Percentiles rank a stretch among this genome's conserved stretches.
Conservation (phyloP, 495 filamentous ascomycete genomes). For the Tuber umbilicatum region DNA sequence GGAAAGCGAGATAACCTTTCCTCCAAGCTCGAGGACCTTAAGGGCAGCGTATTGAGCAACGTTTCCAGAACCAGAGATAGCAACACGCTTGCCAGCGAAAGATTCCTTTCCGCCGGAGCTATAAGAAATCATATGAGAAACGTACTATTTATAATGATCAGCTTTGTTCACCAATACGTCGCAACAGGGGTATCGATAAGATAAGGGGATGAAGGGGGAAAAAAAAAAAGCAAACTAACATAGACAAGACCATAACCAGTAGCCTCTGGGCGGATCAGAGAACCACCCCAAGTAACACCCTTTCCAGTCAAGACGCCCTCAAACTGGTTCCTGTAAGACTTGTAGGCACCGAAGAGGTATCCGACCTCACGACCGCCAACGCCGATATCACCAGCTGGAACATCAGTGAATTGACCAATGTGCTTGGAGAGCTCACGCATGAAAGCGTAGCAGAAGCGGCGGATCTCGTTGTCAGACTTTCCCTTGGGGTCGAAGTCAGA, state of each 20-base stretch:
- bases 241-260: constrained; percentile 97
- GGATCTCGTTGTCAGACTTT: constrained; percentile 95
- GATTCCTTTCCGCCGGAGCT: constrained; percentile 70
- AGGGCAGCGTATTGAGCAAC: constrained; percentile 97
- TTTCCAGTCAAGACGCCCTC: constrained; percentile 96
- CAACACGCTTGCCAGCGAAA: constrained; percentile 87
- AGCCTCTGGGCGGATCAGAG: constrained; percentile 91
- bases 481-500: constrained; percentile 99
- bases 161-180: neutral
- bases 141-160: constrained; percentile 49
- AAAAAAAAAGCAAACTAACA: constrained; percentile 28
- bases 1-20: constrained; percentile 84
- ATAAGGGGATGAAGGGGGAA: neutral
- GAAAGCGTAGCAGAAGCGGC: constrained; percentile 92
- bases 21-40: constrained; percentile 94
- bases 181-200: neutral
- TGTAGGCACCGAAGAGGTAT: constrained; percentile 94
- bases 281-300: constrained; percentile 86
- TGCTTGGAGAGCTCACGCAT: constrained; percentile 92
- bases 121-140: constrained; percentile 90
- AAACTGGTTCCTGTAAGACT: constrained; percentile 78
- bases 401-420: constrained; percentile 93
- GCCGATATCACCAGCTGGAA: constrained; percentile 92
- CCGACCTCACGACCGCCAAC: constrained; percentile 85
- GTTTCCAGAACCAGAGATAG: constrained; percentile 95